phyloP scores from a whole-genome alignment of 2,329 filamentous ascomycete species.

The Bretziella fagacearum region DNA sequence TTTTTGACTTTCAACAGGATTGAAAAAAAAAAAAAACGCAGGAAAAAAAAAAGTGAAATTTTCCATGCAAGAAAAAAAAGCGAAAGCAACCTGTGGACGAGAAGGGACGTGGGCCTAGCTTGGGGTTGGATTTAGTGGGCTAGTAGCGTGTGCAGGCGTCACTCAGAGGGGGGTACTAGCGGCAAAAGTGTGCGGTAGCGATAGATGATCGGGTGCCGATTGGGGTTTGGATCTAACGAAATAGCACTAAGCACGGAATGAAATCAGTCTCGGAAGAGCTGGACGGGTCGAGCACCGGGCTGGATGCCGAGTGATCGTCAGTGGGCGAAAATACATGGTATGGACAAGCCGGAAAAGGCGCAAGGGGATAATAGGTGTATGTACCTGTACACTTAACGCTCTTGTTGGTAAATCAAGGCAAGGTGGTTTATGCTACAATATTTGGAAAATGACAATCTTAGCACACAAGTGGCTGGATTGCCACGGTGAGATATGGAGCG shows the following conservation, averaged over 20 bases:
- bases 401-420: background rate
- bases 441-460: background rate
- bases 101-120: background rate
- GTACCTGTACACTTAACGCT: background rate
- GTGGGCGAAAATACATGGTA: too few species aligned
- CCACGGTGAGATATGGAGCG: too few species aligned
- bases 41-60: constrained; percentile 7
- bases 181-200: too few species aligned
- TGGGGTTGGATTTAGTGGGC: background rate
- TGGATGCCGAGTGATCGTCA: too few species aligned
- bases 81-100: background rate
- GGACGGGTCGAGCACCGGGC: too few species aligned
- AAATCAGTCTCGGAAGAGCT: too few species aligned
- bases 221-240: too few species aligned
- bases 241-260: too few species aligned
- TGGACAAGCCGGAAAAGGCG: background rate
- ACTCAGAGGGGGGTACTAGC: too few species aligned
- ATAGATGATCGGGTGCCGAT: too few species aligned
- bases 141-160: background rate
- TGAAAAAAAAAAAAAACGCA: constrained; percentile 4
- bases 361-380: background rate
- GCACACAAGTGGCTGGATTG: too few species aligned
- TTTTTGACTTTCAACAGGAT: constrained; percentile 7
- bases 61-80: background rate
- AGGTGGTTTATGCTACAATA: background rate